Base-by-base conservation (phyloP, 1,284 basidiomycete species). In the Malassezia restricta region DNA sequence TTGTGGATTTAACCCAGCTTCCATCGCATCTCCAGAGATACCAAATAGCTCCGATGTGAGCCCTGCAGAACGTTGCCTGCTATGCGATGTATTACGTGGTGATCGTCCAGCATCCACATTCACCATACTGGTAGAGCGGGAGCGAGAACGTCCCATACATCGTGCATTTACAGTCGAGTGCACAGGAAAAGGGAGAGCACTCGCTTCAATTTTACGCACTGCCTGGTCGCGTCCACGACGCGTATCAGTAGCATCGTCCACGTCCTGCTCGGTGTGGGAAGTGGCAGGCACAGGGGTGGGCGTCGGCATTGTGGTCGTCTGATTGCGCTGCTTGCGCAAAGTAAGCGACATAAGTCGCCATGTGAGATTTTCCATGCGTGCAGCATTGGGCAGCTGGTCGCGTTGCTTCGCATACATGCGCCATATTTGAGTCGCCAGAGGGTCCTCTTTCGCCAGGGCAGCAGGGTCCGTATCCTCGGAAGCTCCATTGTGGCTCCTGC, bases 341-440 rank as follows among this genome's bases (percentile, higher is more conserved):
- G 85, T 86, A 68, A 98, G 78, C 40, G 90, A 86, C 91, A 95
- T 95, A 87, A 96, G 87, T 57, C 94, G 78, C 92, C 92, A 95
- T 0, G 90, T 94, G 47, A 95, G 74, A 71, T 94, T 95, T 77
- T 96, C 92, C 88, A 96, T 91, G 61, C 90, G 78, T 72, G 90
- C 87, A 0, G 86, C 87, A 72, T 94, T 87, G 35, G 90, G 89
- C 41, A 94, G 76, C 47, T 80, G 81, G 17, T 84, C 85, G 74
- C 89, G 89, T 35, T 86, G 86, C 57, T 86, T 83, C 35, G 88
- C 83, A 71, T 90, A 96, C 80, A 95, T 87, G 76, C 84, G 88
- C 92, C 92, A 96, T 12, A 96, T 86, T 75, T 95, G 89, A 1
- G 90, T 85, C 1, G 89, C 89, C 8, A 95, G 78, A 2, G 90